These are phyloP conservation scores for Diplosphaera chodatii DNA, from an alignment of 139 green algal genomes.

Conservation along the genomic window DNA sequence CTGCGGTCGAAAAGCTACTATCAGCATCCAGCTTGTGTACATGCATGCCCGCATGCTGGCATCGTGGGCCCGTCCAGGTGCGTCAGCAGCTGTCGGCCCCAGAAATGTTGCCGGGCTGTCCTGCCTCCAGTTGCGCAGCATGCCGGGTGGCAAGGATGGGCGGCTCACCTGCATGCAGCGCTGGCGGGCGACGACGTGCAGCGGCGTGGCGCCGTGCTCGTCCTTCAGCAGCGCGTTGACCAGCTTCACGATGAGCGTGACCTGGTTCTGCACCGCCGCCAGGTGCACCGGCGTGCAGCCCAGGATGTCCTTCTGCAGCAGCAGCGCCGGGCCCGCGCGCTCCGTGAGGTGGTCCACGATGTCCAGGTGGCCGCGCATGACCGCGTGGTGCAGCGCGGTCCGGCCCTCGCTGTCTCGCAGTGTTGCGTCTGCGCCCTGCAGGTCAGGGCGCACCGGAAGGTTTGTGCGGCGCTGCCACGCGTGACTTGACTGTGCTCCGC, in stretches of 20 bases:
- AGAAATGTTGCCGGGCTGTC: no score
- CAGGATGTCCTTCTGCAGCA: slow-evolving; percentile 49
- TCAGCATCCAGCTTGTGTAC: no score
- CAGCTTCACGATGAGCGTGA: slow-evolving; percentile 48
- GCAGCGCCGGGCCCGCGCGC: slow-evolving; percentile 22
- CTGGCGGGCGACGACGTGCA: slow-evolving; percentile 47
- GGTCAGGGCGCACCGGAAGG: no score
- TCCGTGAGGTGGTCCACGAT: slow-evolving; percentile 37
- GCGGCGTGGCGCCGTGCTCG: slow-evolving; percentile 27
- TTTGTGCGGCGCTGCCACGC: no score
- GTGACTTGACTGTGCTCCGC: no score
- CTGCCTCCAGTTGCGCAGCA: no score
- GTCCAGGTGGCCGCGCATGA: slow-evolving; percentile 46
- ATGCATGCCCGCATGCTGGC: no score
- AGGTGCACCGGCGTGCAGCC: slow-evolving; percentile 56
- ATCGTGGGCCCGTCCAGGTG: no score
- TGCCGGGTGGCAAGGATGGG: no score
- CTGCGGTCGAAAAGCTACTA: slow-evolving; percentile 14
- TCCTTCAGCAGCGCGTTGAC: slow-evolving; percentile 46
- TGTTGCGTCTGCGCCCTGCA: slow-evolving; percentile 35
- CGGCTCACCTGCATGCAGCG: slow-evolving; percentile 47
- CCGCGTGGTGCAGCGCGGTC: slow-evolving; percentile 49
- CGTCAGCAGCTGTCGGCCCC: no score
- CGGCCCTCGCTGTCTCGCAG: slow-evolving; percentile 38
- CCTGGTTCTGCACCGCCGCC: slow-evolving; percentile 55